phyloP scores from a whole-genome alignment of 192 early-diverging fungal species.

The Haplosporangium gracile region DNA sequence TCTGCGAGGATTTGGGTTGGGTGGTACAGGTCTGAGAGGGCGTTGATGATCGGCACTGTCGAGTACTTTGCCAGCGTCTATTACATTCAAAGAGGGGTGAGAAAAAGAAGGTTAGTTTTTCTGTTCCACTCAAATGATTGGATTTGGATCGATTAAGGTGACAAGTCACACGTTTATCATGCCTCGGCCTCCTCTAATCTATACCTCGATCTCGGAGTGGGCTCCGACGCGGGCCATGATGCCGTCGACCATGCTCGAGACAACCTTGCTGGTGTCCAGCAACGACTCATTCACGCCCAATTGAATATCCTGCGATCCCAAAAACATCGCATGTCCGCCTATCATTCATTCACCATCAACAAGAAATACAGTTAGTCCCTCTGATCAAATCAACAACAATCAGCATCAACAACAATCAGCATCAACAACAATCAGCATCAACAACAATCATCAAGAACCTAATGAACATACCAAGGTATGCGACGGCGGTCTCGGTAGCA shows the following conservation, averaged over 20 bases:
- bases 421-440: no score
- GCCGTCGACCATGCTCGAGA: constrained; percentile 96
- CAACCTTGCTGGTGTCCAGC: constrained; percentile 89
- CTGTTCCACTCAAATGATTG: not conserved
- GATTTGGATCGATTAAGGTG: not conserved
- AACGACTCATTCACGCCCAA: constrained; percentile 95
- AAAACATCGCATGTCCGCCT: constrained; percentile 97
- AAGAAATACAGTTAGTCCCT: no score
- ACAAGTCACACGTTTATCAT: not conserved
- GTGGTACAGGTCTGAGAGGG: constrained; percentile 94
- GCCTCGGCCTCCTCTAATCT: not conserved
- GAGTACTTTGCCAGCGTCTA: constrained; percentile 90
- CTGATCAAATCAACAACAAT: not conserved
- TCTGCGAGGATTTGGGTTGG: constrained; percentile 98
- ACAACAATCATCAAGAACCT: not conserved
- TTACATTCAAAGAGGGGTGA: not conserved
- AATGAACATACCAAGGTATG: constrained; percentile 76
- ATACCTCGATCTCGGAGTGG: constrained; percentile 90
- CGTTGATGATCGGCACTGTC: constrained; percentile 95
- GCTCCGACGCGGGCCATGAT: constrained; percentile 94
- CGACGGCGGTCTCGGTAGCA: constrained; percentile 91
- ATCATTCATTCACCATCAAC: not conserved
- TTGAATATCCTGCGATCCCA: constrained; percentile 96
- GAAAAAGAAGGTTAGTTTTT: no score
- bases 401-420: no score